Percentiles rank a stretch among this genome's conserved stretches.
phyloP scores from a whole-genome alignment of 2,329 filamentous ascomycete genomes.

The Thermothelomyces thermophilus region DNA sequence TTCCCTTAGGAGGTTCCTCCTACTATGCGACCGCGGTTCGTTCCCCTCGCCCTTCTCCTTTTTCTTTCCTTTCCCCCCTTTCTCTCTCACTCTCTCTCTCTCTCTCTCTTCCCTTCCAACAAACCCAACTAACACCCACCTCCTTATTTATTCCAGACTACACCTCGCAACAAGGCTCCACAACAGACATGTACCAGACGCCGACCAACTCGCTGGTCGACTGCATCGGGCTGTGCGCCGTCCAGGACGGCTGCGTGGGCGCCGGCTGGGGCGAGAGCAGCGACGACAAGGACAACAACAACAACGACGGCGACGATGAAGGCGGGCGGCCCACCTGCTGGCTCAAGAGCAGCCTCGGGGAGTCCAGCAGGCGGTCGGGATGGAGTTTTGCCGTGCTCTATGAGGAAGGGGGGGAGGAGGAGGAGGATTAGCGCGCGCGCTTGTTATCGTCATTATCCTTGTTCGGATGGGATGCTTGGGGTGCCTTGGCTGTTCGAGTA shows the following conservation, averaged over 20 bases:
- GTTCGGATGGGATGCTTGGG: no score
- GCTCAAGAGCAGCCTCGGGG: slow-evolving; percentile 31
- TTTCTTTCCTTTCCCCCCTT: not conserved
- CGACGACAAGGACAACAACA: no score
- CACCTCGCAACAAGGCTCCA: slow-evolving; percentile 27
- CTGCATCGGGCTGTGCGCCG: slow-evolving; percentile 30
- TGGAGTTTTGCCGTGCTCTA: slow-evolving; percentile 32
- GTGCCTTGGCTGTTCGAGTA: no score
- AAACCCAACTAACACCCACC: slow-evolving; percentile 18
- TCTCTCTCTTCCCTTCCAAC: no score
- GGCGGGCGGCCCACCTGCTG: slow-evolving; percentile 31
- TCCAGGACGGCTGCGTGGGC: slow-evolving; percentile 27
- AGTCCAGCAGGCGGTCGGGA: slow-evolving; percentile 21
- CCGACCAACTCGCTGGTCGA: slow-evolving; percentile 26
- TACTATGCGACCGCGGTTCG: slow-evolving; percentile 28
- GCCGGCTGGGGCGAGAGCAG: slow-evolving; percentile 31
- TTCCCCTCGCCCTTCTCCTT: not conserved
- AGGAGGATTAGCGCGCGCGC: no score
- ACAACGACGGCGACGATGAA: not conserved
- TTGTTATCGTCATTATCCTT: no score
- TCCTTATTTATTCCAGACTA: slow-evolving; percentile 32
- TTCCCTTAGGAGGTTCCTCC: slow-evolving; percentile 28
- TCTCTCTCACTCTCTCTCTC: no score
- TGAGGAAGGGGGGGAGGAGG: no score
- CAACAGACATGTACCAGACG: slow-evolving; percentile 26